Base-by-base conservation (phyloP, 441 rosid species). In the Brassica balearica region DNA sequence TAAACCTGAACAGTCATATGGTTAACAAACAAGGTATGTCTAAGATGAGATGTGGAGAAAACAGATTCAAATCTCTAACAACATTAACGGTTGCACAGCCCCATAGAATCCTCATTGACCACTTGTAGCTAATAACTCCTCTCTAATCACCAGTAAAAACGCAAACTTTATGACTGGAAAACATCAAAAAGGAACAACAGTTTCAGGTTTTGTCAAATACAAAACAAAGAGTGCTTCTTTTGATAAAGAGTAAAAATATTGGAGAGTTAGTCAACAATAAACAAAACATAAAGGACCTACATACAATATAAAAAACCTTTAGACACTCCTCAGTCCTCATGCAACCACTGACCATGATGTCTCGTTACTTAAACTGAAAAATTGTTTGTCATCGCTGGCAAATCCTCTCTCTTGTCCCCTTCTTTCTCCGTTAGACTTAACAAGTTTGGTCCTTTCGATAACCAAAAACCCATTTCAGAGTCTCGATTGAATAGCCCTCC, bases 41-140 rank as follows among this genome's bases (percentile, higher is more conserved):
- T n/a, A 23, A 58, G 15, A 43, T 43, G 53, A 12, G 53, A 12
- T 32, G 10, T 17, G 56, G 56, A 66, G 48, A 61, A 36, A 65
- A 38, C 46, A 8, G 11, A 9, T 8, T 38, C 69, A 73, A 60
- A 53, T 53, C 19, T 53, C 68, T 72, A 5, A 6, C 69, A 46
- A 22, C 20, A 67, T 83, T 95, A 80, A 96, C 97, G 70, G 90
- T 59, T 17, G 93, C 97, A 74, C 96, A 93, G 4, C 75, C 72
- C 99, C 97, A 95, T 63, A 95, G 92, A 80, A 91, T 69, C 87
- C 93, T 89, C 92, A 85, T 88, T 51, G 97, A 90, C 97, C 96
- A 95, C 78, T 88, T 91, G 81, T 91, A 97, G 23, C 84, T 84
- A 53, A 95, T 85, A 22, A 85, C 83, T 77, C 96, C 92, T 79